These are phyloP conservation scores for Cerrena zonata DNA, from an alignment of 1,284 basidiomycete species.

Conservation along the genomic window DNA sequence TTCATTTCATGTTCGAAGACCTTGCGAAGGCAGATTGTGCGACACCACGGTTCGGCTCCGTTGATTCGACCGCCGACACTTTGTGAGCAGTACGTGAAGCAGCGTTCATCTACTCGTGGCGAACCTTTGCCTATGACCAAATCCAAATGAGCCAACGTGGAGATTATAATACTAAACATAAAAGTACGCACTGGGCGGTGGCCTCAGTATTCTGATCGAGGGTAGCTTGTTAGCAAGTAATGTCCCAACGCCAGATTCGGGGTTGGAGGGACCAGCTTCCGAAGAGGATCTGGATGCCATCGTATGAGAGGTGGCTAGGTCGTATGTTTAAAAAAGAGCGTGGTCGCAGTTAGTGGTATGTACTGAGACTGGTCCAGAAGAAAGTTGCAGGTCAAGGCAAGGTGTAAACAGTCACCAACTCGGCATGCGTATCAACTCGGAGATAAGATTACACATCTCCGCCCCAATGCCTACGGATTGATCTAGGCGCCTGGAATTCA, in stretches of 20 bases:
- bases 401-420: no score
- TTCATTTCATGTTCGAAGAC: conserved; percentile 69
- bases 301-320: no score
- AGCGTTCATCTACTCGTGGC: conserved; percentile 62
- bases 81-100: conserved; percentile 68
- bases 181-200: conserved; percentile 20
- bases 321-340: no score
- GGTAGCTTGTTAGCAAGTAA: conserved; percentile 23
- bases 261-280: conserved; percentile 1
- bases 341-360: no score
- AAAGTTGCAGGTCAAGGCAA: no score
- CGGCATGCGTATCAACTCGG: no score
- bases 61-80: conserved; percentile 53
- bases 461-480: no score
- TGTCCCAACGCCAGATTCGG: neutral
- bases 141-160: conserved; percentile 1
- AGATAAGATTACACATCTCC: no score
- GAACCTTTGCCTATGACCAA: conserved; percentile 45
- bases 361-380: no score
- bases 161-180: neutral
- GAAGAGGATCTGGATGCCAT: neutral
- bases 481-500: no score
- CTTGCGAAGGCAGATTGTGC: conserved; percentile 64
- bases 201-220: conserved; percentile 24
- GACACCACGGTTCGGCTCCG: conserved; percentile 52